Evolutionary conservation across 2,329 filamentous ascomycete species (phyloP).

Genomic region (Xylariaceae sp.): DNA sequence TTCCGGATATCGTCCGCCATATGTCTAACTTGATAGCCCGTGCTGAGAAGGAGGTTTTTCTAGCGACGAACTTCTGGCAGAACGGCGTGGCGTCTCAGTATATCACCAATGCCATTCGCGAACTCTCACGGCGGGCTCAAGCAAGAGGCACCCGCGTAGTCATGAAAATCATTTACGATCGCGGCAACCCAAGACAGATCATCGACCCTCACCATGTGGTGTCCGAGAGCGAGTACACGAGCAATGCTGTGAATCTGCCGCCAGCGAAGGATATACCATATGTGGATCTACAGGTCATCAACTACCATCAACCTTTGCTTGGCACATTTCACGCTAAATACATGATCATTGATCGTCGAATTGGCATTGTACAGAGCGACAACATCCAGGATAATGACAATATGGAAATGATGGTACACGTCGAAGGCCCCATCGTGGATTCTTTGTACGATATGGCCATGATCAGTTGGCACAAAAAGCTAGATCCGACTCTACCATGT

Average conservation of each 20-base stretch:
- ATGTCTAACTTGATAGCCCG: constrained; percentile 78
- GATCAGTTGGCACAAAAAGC: constrained; percentile 70
- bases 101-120: constrained; percentile 70
- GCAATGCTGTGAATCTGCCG: constrained; percentile 65
- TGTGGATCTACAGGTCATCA: constrained; percentile 74
- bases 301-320: constrained; percentile 71
- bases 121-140: constrained; percentile 70
- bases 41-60: constrained; percentile 73
- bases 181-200: constrained; percentile 68
- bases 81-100: constrained; percentile 70
- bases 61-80: constrained; percentile 80
- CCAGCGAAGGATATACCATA: constrained; percentile 69
- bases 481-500: constrained; percentile 66
- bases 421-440: constrained; percentile 79
- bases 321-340: constrained; percentile 82
- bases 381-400: constrained; percentile 83
- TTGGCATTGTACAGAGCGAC: constrained; percentile 77
- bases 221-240: constrained; percentile 61
- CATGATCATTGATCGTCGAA: constrained; percentile 74
- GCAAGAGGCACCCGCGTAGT: constrained; percentile 62
- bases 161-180: constrained; percentile 78
- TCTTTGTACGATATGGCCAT: constrained; percentile 76
- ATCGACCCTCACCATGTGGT: constrained; percentile 70
- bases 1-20: constrained; percentile 75
- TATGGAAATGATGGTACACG: constrained; percentile 78